Evolutionary conservation across 768 basidiomycete genomes (phyloP).

Genomic region (Cubamyces sp.): DNA sequence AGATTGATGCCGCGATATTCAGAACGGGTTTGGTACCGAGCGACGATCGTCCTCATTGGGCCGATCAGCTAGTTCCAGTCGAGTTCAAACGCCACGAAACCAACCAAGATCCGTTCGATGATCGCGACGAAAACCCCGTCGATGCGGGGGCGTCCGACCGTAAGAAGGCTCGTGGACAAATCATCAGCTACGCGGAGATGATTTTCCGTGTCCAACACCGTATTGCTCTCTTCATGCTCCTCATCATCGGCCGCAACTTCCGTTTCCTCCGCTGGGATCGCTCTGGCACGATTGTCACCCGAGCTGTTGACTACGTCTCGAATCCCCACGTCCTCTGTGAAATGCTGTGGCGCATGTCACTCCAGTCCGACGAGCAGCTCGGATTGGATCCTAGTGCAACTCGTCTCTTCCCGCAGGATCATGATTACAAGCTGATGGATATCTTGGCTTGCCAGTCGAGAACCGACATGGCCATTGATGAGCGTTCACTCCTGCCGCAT

Average conservation of each 20-base stretch:
- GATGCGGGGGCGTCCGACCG: neutral
- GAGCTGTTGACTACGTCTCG: conserved; percentile 13
- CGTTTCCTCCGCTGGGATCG: conserved; percentile 17
- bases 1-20: conserved; percentile 14
- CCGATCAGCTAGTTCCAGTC: conserved; percentile 12
- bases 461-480: too few relatives aligned
- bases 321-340: conserved; percentile 5
- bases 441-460: neutral
- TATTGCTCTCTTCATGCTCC: conserved; percentile 9
- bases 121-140: neutral
- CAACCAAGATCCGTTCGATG: conserved; percentile 6
- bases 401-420: neutral
- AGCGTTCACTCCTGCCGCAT: too few relatives aligned
- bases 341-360: conserved; percentile 12
- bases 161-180: conserved; percentile 3
- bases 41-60: conserved; percentile 17
- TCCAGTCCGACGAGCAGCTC: conserved; percentile 1
- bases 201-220: conserved; percentile 17
- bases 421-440: neutral
- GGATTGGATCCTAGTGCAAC: conserved; percentile 5
- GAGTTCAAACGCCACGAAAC: conserved; percentile 9
- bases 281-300: conserved; percentile 15
- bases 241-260: conserved; percentile 9
- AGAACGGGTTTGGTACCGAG: neutral
- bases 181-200: conserved; percentile 10